These are phyloP conservation scores for Saksenaea oblongispora DNA, from an alignment of 371 early-diverging fungal species.

Conservation along the genomic window DNA sequence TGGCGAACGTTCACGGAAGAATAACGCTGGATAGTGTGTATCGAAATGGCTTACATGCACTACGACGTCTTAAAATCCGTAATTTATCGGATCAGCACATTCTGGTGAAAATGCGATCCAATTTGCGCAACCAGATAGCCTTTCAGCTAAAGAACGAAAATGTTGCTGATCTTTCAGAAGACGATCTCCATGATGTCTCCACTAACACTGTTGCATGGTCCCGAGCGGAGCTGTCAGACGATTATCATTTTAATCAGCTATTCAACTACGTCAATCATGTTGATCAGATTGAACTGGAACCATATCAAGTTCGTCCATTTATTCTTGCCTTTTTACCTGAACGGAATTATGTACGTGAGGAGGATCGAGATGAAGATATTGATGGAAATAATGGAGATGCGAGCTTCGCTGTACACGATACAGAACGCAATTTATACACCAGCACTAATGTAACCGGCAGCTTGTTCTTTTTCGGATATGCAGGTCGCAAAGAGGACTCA, in stretches of 20 bases:
- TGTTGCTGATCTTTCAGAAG: conserved; percentile 34
- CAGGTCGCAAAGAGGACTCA: conserved; percentile 12
- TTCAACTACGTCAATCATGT: conserved; percentile 89
- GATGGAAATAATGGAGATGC: conserved; percentile 8
- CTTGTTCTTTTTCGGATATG: conserved; percentile 83
- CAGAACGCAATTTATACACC: conserved; percentile 55
- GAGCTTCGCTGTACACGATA: conserved; percentile 9
- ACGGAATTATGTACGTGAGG: conserved; percentile 10
- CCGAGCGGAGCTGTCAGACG: conserved; percentile 33
- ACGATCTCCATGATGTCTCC: conserved; percentile 26
- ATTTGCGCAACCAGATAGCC: conserved; percentile 79
- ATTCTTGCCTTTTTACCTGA: conserved; percentile 81
- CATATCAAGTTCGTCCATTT: conserved; percentile 62
- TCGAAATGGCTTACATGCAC: conserved; percentile 81
- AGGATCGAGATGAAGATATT: conserved; percentile 14
- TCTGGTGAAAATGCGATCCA: conserved; percentile 78
- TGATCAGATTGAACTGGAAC: conserved; percentile 69
- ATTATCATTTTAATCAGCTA: conserved; percentile 81
- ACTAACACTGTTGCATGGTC: conserved; percentile 69
- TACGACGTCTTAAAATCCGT: conserved; percentile 72
- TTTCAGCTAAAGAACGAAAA: conserved; percentile 92
- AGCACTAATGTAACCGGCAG: conserved; percentile 82
- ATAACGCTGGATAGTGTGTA: conserved; percentile 76
- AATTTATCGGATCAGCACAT: conserved; percentile 65
- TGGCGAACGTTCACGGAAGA: conserved; percentile 55